A percentile compares a stretch with the other conserved stretches of the same genome.
Conservation (phyloP, 371 early-diverging fungal genomes). For the Mucor plumbeus region DNA sequence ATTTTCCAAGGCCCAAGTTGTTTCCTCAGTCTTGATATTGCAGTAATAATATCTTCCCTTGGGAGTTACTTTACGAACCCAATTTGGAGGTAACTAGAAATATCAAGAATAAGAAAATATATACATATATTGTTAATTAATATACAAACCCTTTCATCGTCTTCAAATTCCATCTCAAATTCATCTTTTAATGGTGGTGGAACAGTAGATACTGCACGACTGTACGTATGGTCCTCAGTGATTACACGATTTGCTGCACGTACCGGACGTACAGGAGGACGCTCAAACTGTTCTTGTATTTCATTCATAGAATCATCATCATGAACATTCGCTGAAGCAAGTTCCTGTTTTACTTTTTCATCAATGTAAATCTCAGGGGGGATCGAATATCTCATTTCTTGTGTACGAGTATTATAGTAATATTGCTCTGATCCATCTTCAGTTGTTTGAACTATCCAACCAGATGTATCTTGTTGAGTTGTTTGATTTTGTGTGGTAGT, state of each 20-base stretch:
- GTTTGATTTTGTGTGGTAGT: constrained; percentile 5
- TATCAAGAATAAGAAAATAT: not conserved
- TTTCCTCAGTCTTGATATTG: constrained; percentile 78
- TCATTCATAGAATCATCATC: not conserved
- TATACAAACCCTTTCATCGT: constrained; percentile 19
- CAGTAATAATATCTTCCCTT: constrained; percentile 78
- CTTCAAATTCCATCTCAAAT: constrained; percentile 13
- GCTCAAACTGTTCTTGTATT: not conserved
- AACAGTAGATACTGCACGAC: not conserved
- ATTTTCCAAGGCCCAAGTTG: constrained; percentile 68
- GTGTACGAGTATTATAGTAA: constrained; percentile 55
- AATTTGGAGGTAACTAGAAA: constrained; percentile 61
- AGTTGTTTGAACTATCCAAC: constrained; percentile 59
- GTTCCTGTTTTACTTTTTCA: constrained; percentile 9
- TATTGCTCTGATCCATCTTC: constrained; percentile 64
- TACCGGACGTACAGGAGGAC: constrained; percentile 35
- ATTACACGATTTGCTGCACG: constrained; percentile 36
- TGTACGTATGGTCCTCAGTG: not conserved
- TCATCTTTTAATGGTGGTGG: not conserved
- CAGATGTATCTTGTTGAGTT: constrained; percentile 16
- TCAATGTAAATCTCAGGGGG: constrained; percentile 39
- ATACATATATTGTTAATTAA: not conserved
- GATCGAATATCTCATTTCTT: constrained; percentile 60
- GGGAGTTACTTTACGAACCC: constrained; percentile 62
- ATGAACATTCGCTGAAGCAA: not conserved